Percentiles rank a stretch among this genome's conserved stretches.
Conservation (phyloP, 768 basidiomycete species). For the Lactifluus subvellereus region DNA sequence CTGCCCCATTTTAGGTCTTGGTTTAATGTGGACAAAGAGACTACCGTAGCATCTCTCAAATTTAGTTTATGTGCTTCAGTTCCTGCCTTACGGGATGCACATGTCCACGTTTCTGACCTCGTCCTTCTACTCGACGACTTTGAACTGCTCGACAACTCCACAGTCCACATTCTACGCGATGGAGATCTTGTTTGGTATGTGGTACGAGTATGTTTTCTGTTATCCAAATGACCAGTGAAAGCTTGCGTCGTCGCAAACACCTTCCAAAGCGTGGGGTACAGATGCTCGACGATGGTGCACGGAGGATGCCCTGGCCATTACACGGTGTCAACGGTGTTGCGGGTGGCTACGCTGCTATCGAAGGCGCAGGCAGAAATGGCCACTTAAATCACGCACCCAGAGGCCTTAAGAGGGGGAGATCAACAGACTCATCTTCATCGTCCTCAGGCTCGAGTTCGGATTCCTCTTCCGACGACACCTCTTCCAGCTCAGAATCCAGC, state of each 20-base stretch:
- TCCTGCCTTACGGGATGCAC: slow-evolving; percentile 14
- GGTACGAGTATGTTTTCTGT: background rate
- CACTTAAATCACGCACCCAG: background rate
- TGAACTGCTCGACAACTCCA: slow-evolving; percentile 19
- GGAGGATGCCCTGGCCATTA: slow-evolving; percentile 10
- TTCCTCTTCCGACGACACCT: slow-evolving; percentile 23
- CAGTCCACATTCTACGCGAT: slow-evolving; percentile 19
- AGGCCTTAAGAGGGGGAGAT: background rate
- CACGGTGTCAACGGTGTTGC: background rate
- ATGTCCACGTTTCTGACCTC: slow-evolving; percentile 7
- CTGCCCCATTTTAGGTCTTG: slow-evolving; percentile 23
- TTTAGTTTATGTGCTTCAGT: slow-evolving; percentile 12
- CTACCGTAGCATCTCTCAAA: slow-evolving; percentile 12
- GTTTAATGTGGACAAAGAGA: slow-evolving; percentile 12
- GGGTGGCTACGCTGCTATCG: background rate
- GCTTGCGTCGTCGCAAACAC: slow-evolving; percentile 13
- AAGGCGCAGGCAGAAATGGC: background rate
- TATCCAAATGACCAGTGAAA: background rate
- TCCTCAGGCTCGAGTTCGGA: slow-evolving; percentile 5
- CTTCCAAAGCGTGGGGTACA: slow-evolving; percentile 15
- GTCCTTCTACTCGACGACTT: slow-evolving; percentile 23
- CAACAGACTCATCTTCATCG: slow-evolving; percentile 4
- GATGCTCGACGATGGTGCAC: background rate
- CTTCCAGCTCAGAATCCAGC: slow-evolving; percentile 26
- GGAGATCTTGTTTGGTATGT: slow-evolving; percentile 22